phyloP scores from a whole-genome alignment of 2,329 filamentous ascomycete genomes.

The Talaromyces verruculosus region DNA sequence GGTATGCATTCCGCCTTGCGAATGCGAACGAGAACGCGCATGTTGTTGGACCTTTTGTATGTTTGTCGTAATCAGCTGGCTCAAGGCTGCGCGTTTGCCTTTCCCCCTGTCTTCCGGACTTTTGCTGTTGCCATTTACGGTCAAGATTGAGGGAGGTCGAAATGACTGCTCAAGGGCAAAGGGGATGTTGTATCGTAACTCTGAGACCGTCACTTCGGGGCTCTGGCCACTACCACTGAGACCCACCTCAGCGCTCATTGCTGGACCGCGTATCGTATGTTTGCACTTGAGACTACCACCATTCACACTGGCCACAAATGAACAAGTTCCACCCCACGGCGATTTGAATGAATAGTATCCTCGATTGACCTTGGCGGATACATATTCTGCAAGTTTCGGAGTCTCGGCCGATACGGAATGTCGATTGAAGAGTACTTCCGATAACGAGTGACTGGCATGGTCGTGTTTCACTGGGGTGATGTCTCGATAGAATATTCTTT shows the following conservation, averaged over 20 bases:
- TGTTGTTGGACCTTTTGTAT: slow-evolving; percentile 22
- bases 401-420: slow-evolving; percentile 12
- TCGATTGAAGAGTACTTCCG: slow-evolving; percentile 16
- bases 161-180: slow-evolving; percentile 40
- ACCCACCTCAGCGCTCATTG: slow-evolving; percentile 22
- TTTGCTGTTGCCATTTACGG: slow-evolving; percentile 20
- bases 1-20: slow-evolving; percentile 11
- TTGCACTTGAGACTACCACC: slow-evolving; percentile 74
- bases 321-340: slow-evolving; percentile 84
- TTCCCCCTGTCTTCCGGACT: slow-evolving; percentile 24
- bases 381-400: slow-evolving; percentile 11
- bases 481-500: slow-evolving; percentile 12
- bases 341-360: slow-evolving; percentile 71
- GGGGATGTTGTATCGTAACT: slow-evolving; percentile 85
- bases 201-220: slow-evolving; percentile 64
- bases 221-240: slow-evolving; percentile 1
- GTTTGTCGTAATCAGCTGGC: slow-evolving; percentile 19
- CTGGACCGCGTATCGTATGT: slow-evolving; percentile 59
- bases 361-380: slow-evolving; percentile 35
- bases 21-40: slow-evolving; percentile 18
- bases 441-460: not conserved
- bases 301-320: slow-evolving; percentile 75
- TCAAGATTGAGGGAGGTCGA: slow-evolving; percentile 27
- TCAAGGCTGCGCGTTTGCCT: slow-evolving; percentile 28
- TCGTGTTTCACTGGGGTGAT: slow-evolving; percentile 18